Evolutionary conservation across 2,329 filamentous ascomycete species (phyloP), one percentile per base, ranked within the genome.

Genomic region (Exophiala calicioides): DNA sequence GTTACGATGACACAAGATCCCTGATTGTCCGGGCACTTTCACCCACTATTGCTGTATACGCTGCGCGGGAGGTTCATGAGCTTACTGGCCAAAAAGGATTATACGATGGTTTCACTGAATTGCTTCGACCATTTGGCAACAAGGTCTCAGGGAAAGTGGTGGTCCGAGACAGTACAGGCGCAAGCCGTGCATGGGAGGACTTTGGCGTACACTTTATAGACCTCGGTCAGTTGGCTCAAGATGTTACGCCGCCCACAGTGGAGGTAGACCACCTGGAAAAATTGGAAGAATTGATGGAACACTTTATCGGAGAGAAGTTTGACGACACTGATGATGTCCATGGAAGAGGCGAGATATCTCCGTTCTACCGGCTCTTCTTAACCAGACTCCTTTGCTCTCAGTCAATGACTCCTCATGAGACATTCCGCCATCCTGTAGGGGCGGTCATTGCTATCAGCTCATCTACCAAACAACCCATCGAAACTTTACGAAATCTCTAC

Each of bases 371-470:
- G 26, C 70, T 95, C 5, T 97, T 95, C 64, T 69, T 98, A 35
- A 82, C 89, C 21, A 82, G 90, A 39, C 67, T 98, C 29, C 72
- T 98, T 6, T 95, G 90, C 1, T 85, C 86, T 10, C 73, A 91
- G 30, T 81, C 88, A 1, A 71, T 94, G 33, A 81, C 85, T 3
- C 83, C 90, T 0, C 90, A 96, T 60, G 93, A 98, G 69, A 93
- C 93, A 0, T 95, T 97, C 67, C 81, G 86, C 4, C 93, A 98
- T 65, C 93, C 94, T 0, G 91, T 97, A 16, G 90, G 91, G 4
- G 91, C 90, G 61, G 82, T 98, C 30, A 91, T 97, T 65, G 90
- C 90, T 19, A 95, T 97, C 61, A 97, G 90, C 65, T 97, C 93
- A 7, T 81, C 86, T 47, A 95, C 90, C 58, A 74, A 81, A 21